phyloP scores from a whole-genome alignment of 1,139 yeast genomes.

The Yamadazyma conglobata region DNA sequence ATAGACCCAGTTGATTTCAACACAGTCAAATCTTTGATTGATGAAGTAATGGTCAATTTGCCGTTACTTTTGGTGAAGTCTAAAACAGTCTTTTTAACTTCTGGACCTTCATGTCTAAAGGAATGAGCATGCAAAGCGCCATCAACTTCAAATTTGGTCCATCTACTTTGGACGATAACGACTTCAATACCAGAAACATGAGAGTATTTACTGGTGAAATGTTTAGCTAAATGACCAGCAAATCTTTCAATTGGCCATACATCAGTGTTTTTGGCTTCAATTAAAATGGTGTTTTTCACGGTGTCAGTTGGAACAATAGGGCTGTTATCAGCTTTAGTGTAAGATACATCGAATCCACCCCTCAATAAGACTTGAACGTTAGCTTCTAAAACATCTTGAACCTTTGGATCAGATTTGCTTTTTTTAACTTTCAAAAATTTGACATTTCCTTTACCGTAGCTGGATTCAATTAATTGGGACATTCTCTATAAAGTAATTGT shows the following conservation, averaged over 20 bases:
- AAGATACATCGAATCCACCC: conserved; percentile 75
- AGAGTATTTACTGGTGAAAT: conserved; percentile 68
- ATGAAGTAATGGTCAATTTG: conserved; percentile 57
- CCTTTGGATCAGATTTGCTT: conserved; percentile 62
- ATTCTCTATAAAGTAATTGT: conserved; percentile 10
- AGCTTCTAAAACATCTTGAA: conserved; percentile 82
- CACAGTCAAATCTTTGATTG: conserved; percentile 79
- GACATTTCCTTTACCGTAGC: conserved; percentile 90
- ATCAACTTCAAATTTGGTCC: conserved; percentile 73
- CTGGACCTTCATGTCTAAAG: conserved; percentile 80
- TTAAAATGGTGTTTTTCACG: conserved; percentile 79
- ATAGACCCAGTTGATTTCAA: conserved; percentile 92
- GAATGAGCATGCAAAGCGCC: conserved; percentile 82
- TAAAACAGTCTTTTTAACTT: conserved; percentile 61
- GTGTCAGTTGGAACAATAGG: conserved; percentile 94
- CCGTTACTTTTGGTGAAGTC: conserved; percentile 46
- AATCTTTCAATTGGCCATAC: conserved; percentile 89
- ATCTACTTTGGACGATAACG: conserved; percentile 63
- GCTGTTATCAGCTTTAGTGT: conserved; percentile 83
- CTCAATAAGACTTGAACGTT: conserved; percentile 70
- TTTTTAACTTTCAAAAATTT: conserved; percentile 84
- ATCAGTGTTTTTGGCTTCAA: conserved; percentile 76
- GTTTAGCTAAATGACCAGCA: conserved; percentile 81
- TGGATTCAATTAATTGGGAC: conserved; percentile 40
- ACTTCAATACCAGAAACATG: conserved; percentile 75